Conservation (phyloP, 768 basidiomycete genomes). For the Hydnomerulius pinastri region DNA sequence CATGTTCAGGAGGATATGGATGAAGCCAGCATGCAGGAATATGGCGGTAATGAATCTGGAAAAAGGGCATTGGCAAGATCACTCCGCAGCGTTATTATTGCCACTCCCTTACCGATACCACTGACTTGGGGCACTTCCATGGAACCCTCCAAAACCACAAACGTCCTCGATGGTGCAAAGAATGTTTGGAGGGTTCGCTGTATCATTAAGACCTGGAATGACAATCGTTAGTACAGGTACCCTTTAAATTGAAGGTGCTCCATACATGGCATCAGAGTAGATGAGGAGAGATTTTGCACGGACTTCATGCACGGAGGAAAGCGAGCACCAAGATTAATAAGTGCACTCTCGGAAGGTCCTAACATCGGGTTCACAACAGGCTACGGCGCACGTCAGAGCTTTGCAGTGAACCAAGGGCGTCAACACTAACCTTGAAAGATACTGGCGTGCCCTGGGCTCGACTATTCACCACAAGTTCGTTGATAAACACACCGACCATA, state of each 20-base stretch:
- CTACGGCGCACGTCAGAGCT: constrained; percentile 36
- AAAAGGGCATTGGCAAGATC: too few relatives aligned
- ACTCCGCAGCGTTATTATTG: constrained; percentile 54
- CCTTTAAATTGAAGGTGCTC: constrained; percentile 11
- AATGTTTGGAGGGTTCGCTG: constrained; percentile 69
- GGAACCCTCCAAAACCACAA: constrained; percentile 86
- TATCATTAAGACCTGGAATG: constrained; percentile 73
- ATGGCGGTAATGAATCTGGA: constrained; percentile 82
- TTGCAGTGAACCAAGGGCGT: neutral
- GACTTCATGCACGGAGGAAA: constrained; percentile 92
- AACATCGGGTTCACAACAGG: constrained; percentile 88
- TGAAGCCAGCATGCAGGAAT: constrained; percentile 92
- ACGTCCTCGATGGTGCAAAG: constrained; percentile 78
- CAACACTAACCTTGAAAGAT: constrained; percentile 69
- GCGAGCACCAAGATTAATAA: constrained; percentile 88
- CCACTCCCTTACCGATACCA: constrained; percentile 49
- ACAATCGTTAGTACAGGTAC: constrained; percentile 5
- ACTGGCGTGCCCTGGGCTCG: constrained; percentile 79
- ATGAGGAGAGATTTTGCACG: constrained; percentile 55
- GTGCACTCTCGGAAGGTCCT: constrained; percentile 80
- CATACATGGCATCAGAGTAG: constrained; percentile 62
- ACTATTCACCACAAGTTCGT: constrained; percentile 78
- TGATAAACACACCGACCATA: constrained; percentile 80
- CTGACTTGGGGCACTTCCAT: constrained; percentile 49
- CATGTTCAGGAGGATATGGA: constrained; percentile 93